These are phyloP conservation scores for Neurospora tetrasperma DNA, from an alignment of 495 filamentous ascomycete genomes.

Conservation along the genomic window DNA sequence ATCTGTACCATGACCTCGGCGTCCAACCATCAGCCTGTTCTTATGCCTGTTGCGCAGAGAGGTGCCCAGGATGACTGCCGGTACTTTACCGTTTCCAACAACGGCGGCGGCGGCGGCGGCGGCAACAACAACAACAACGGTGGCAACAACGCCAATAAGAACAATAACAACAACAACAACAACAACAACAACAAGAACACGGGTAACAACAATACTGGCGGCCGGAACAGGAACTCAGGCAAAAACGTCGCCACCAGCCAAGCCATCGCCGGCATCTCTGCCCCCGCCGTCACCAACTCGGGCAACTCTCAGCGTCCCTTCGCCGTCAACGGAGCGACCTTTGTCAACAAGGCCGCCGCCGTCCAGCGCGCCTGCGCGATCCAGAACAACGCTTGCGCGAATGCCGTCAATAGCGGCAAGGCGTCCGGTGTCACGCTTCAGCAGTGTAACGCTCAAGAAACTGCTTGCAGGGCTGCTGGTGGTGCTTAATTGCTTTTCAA, in stretches of 20 bases:
- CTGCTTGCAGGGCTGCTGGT: constrained; percentile 18
- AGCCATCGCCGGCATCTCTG: constrained; percentile 24
- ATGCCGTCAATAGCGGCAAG: constrained; percentile 33
- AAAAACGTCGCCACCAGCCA: constrained; percentile 1
- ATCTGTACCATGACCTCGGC: constrained; percentile 61
- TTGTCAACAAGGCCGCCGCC: constrained; percentile 32
- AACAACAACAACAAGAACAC: constrained; percentile 3
- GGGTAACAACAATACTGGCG: constrained; percentile 1
- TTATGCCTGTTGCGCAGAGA: constrained; percentile 70
- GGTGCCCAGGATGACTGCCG: constrained; percentile 64
- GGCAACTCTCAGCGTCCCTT: constrained; percentile 37
- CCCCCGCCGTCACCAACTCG: constrained; percentile 29
- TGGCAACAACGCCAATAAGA: constrained; percentile 9
- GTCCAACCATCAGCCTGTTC: constrained; percentile 66
- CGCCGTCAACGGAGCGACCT: constrained; percentile 41
- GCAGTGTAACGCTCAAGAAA: constrained; percentile 38
- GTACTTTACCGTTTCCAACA: constrained; percentile 42
- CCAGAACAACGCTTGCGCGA: constrained; percentile 41
- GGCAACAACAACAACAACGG: constrained; percentile 11
- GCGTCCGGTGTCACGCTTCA: constrained; percentile 21
- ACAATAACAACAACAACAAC: constrained; percentile 3
- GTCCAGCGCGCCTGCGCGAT: constrained; percentile 33
- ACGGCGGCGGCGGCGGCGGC: constrained; percentile 11
- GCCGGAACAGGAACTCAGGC: background rate
- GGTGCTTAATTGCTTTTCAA: constrained; percentile 5